Conservation (phyloP, 768 basidiomycete species). For the Coprinellus micaceus region DNA sequence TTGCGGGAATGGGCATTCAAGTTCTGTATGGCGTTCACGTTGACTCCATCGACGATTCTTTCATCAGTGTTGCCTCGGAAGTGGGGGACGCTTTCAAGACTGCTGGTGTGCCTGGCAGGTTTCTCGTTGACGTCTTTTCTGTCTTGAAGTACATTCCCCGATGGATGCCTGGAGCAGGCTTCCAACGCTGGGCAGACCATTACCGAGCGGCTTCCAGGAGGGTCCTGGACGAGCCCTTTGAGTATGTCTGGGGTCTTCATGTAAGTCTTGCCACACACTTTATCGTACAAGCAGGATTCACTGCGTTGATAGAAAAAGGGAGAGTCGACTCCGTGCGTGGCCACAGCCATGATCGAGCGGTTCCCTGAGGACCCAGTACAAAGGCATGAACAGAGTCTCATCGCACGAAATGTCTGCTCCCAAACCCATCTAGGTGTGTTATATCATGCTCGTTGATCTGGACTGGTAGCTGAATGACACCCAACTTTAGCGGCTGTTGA, state of each 20-base stretch:
- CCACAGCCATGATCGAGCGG: neutral
- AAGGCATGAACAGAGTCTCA: neutral
- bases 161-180: slow-evolving; percentile 37
- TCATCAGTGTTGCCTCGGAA: slow-evolving; percentile 27
- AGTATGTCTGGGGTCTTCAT: neutral
- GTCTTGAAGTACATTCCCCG: slow-evolving; percentile 27
- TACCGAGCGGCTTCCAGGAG: neutral
- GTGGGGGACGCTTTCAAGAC: slow-evolving; percentile 20
- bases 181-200: slow-evolving; percentile 1
- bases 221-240: neutral
- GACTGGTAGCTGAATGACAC: neutral
- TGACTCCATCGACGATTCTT: slow-evolving; percentile 27
- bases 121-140: slow-evolving; percentile 12
- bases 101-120: slow-evolving; percentile 18
- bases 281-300: neutral
- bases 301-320: neutral
- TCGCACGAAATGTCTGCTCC: neutral
- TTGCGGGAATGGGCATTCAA: slow-evolving; percentile 8
- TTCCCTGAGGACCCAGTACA: neutral
- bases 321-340: neutral
- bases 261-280: neutral
- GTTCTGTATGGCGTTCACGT: slow-evolving; percentile 26
- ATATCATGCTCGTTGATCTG: neutral
- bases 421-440: neutral
- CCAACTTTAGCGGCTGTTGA: neutral